Evolutionary conservation across 345 rosid genomes (phyloP).

Genomic region (Hibiscus mutabilis): DNA sequence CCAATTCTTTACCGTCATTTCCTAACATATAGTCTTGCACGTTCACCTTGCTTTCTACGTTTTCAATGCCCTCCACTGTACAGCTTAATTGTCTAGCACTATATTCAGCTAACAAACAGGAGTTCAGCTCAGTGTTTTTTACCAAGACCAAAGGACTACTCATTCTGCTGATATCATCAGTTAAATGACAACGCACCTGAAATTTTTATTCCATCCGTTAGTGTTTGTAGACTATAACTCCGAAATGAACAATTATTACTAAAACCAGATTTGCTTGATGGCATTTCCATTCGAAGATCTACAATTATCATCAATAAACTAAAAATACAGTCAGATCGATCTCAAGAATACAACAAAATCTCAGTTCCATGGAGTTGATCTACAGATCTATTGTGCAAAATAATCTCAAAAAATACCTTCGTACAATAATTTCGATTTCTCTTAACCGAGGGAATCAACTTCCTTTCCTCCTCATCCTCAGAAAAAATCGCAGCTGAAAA

Average conservation of each 20-base stretch:
- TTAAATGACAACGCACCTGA: conserved; percentile 29
- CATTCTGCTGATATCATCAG: conserved; percentile 19
- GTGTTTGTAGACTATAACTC: not conserved
- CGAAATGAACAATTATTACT: not conserved
- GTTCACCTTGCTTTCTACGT: conserved; percentile 15
- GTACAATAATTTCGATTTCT: conserved; percentile 18
- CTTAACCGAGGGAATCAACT: conserved; percentile 13
- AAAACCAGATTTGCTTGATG: not conserved
- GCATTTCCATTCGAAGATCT: not conserved
- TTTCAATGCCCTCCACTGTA: not conserved
- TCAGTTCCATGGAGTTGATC: not conserved
- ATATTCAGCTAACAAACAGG: conserved; percentile 24
- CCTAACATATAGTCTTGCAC: not conserved
- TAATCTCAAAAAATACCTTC: conserved; percentile 26
- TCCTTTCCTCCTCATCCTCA: conserved; percentile 9
- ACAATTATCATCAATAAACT: not conserved
- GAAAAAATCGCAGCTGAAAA: not conserved
- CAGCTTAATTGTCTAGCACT: conserved; percentile 17
- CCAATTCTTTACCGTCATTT: conserved; percentile 12
- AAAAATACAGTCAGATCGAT: conserved; percentile 10
- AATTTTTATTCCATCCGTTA: not conserved
- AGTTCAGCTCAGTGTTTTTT: conserved; percentile 18
- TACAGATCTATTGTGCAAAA: not conserved
- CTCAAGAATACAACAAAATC: not conserved
- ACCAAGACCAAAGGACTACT: conserved; percentile 7